phyloP scores from a whole-genome alignment of 495 filamentous ascomycete species.

The Wilcoxina mikolae region DNA sequence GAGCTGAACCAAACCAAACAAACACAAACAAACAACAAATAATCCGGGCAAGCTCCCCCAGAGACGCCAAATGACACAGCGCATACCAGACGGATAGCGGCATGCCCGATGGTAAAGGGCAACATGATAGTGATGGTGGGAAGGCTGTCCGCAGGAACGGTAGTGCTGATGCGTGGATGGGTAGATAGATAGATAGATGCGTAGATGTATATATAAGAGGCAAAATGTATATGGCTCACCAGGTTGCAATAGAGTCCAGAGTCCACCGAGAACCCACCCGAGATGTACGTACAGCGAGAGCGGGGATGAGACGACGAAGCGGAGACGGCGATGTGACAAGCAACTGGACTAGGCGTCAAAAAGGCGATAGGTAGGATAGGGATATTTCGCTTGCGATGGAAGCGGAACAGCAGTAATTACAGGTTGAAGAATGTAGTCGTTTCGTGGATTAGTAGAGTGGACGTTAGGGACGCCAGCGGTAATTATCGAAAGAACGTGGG shows the following conservation, averaged over 20 bases:
- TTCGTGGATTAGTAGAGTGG: conserved; percentile 1
- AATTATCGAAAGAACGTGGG: not conserved
- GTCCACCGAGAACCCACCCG: not conserved
- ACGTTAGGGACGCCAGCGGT: not conserved
- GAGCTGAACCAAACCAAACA: not conserved
- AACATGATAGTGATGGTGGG: not conserved
- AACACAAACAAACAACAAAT: not conserved
- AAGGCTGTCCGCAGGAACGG: not conserved
- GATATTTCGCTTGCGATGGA: not conserved
- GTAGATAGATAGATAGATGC: not conserved
- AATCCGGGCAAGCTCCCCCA: not conserved
- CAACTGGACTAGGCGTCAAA: not conserved
- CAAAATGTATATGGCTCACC: not conserved
- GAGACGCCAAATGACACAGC: not conserved
- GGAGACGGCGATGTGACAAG: not conserved
- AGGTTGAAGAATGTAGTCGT: too few species aligned
- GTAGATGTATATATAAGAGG: not conserved
- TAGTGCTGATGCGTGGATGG: not conserved
- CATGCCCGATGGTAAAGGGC: not conserved
- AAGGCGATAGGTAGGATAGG: not conserved
- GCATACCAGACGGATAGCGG: not conserved
- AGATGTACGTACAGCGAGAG: not conserved
- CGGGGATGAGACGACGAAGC: not conserved
- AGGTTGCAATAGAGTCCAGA: not conserved
- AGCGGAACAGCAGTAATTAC: not conserved